phyloP scores from a whole-genome alignment of 108 stramenopile species.

The Discostella stelligeroides region DNA sequence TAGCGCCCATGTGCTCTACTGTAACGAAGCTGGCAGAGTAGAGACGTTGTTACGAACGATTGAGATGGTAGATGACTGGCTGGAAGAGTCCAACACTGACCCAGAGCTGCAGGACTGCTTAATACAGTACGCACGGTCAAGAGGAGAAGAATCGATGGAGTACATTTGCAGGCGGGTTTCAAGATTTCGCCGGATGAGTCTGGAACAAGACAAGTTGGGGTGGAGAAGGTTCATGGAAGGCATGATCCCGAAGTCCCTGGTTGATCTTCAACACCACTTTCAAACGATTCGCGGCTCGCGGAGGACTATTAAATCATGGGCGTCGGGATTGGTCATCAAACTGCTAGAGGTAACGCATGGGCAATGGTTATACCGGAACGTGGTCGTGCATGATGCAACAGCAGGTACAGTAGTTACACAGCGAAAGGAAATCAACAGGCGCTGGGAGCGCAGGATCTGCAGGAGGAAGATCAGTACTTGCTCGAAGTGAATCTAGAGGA shows the following conservation, averaged over 20 bases:
- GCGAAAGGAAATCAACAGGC: background rate
- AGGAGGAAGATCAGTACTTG: conserved; percentile 8
- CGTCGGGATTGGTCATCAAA: background rate
- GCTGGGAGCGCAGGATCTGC: conserved; percentile 2
- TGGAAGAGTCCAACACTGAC: background rate
- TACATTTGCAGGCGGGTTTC: background rate
- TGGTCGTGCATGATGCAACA: conserved; percentile 1
- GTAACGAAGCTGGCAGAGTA: background rate
- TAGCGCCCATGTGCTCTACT: conserved; percentile 4
- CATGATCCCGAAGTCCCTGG: background rate
- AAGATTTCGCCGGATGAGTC: background rate
- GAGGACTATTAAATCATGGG: background rate
- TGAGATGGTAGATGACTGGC: background rate
- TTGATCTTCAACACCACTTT: background rate
- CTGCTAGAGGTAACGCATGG: background rate
- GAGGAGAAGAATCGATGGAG: background rate
- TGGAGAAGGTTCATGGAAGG: conserved; percentile 32
- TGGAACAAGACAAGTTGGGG: conserved; percentile 15
- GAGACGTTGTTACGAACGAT: background rate
- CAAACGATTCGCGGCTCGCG: too few relatives aligned
- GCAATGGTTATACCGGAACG: too few relatives aligned
- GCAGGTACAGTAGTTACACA: background rate
- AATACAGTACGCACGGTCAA: background rate
- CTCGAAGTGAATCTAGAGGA: conserved; percentile 1
- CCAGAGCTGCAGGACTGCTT: background rate